Conservation (phyloP, 441 rosid genomes). For the Adansonia gregorii region DNA sequence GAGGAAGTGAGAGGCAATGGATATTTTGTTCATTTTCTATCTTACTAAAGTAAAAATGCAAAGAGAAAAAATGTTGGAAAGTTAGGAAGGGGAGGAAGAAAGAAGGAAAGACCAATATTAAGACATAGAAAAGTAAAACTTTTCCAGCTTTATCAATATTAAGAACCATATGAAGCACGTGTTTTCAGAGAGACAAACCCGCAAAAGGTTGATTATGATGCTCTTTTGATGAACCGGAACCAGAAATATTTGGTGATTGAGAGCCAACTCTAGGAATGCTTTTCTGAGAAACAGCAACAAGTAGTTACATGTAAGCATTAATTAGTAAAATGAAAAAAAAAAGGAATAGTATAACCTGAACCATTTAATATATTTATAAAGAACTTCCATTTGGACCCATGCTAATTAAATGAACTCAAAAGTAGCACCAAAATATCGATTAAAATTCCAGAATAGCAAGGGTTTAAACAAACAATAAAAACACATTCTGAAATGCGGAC, state of each 20-base stretch:
- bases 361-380: neutral
- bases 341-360: neutral
- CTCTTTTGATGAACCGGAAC: constrained; percentile 59
- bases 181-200: constrained; percentile 53
- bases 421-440: neutral
- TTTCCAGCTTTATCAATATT: neutral
- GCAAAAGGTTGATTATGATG: constrained; percentile 51
- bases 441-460: neutral
- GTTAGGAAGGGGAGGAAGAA: neutral
- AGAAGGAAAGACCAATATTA: neutral
- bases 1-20: neutral
- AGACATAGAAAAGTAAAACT: neutral
- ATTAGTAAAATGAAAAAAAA: neutral
- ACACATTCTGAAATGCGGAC: constrained; percentile 1
- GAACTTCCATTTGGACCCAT: constrained; percentile 5
- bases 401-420: constrained; percentile 19
- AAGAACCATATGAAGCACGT: neutral
- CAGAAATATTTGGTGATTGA: constrained; percentile 52
- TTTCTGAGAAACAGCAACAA: constrained; percentile 43
- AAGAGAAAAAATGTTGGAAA: neutral
- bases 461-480: constrained; percentile 17
- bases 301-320: neutral
- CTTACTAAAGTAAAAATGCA: neutral
- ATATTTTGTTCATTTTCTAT: neutral
- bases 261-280: constrained; percentile 39